phyloP scores from a whole-genome alignment of 164 flowering plant species.

The Hamamelis virginiana region DNA sequence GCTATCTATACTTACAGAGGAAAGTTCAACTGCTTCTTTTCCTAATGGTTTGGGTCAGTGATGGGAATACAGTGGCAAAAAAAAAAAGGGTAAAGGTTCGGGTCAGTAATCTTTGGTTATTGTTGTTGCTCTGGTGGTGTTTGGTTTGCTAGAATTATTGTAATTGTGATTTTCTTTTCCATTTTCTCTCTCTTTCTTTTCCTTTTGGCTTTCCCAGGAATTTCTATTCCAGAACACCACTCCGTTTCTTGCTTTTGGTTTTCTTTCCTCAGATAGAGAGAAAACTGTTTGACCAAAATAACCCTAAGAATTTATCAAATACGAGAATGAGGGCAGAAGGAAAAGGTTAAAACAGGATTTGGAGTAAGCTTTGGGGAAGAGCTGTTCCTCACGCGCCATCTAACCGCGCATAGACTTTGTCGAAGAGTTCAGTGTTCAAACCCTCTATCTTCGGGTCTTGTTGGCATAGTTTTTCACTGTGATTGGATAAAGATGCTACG shows the following conservation, averaged over 20 bases:
- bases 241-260: not conserved
- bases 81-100: not conserved
- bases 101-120: conserved; percentile 10
- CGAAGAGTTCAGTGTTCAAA: no score
- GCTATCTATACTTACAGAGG: conserved; percentile 10
- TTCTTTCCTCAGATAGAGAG: conserved; percentile 6
- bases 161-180: not conserved
- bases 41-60: conserved; percentile 5
- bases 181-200: not conserved
- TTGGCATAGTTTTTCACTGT: no score
- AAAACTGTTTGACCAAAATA: not conserved
- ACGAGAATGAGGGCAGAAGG: not conserved
- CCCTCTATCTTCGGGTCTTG: no score
- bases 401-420: no score
- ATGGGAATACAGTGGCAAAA: conserved; percentile 1
- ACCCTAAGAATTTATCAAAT: not conserved
- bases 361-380: no score
- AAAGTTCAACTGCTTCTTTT: conserved; percentile 8
- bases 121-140: conserved; percentile 7
- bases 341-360: not conserved
- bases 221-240: not conserved
- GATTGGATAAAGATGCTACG: no score
- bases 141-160: conserved; percentile 4
- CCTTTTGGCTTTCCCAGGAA: conserved; percentile 5
- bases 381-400: no score